A percentile compares a stretch with the other conserved stretches of the same genome.
phyloP scores from a whole-genome alignment of 208 protist species.

The Naegleria lovaniensis region DNA sequence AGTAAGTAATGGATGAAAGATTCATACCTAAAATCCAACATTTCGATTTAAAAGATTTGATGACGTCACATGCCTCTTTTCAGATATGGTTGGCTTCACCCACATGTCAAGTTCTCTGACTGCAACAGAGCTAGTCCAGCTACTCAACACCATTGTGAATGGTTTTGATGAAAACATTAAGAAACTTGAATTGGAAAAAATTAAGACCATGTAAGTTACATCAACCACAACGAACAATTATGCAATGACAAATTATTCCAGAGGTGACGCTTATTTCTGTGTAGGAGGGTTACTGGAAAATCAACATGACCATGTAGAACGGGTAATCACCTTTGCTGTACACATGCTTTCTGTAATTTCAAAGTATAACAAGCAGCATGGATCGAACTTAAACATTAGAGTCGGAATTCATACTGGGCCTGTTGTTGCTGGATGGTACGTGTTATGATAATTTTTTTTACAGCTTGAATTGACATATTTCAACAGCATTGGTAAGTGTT shows the following conservation, averaged over 20 bases:
- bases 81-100: conserved; percentile 37
- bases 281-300: neutral
- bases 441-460: too few species aligned
- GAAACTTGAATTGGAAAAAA: conserved; percentile 10
- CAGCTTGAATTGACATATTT: too few species aligned
- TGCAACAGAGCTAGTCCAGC: neutral
- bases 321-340: neutral
- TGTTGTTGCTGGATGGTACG: conserved; percentile 42
- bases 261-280: conserved; percentile 31
- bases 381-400: conserved; percentile 6
- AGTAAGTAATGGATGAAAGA: neutral
- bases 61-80: neutral
- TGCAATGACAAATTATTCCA: too few species aligned
- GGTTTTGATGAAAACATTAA: conserved; percentile 18
- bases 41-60: neutral
- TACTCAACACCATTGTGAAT: neutral
- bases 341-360: neutral
- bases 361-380: neutral
- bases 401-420: conserved; percentile 43
- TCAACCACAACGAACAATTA: too few species aligned
- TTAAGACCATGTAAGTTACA: conserved; percentile 27
- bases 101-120: conserved; percentile 38
- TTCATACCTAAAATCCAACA: too few species aligned
- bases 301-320: neutral
- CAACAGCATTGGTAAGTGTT: too few species aligned